Evolutionary conservation across 768 basidiomycete species (phyloP).

Genomic region (Butyriboletus loyo): DNA sequence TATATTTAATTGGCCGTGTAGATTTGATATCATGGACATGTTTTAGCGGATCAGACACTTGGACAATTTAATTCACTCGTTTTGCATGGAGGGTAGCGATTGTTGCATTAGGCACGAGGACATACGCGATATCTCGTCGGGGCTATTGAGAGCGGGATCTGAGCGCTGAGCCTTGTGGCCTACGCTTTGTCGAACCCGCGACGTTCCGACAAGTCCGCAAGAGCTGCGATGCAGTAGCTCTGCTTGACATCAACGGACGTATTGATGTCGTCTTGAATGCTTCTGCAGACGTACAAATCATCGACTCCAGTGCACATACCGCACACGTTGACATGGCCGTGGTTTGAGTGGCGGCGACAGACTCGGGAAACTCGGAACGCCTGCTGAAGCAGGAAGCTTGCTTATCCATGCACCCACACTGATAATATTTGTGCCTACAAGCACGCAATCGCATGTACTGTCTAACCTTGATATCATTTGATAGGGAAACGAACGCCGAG

Average conservation of each 20-base stretch:
- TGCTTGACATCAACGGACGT: not conserved
- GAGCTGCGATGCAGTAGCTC: not conserved
- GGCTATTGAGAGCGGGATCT: not conserved
- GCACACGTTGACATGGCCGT: not conserved
- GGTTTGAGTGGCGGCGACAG: not conserved
- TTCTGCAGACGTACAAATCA: constrained; percentile 1
- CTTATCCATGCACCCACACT: not conserved
- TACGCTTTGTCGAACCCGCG: not conserved
- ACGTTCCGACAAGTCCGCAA: constrained; percentile 12
- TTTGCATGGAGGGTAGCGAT: constrained; percentile 1
- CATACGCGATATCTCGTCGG: not conserved
- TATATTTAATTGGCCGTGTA: constrained; percentile 13
- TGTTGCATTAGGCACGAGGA: not conserved
- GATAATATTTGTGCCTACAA: not conserved
- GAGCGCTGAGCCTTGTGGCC: not conserved
- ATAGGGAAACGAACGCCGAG: not conserved
- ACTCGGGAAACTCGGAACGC: not conserved
- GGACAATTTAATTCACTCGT: constrained; percentile 16
- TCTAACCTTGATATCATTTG: not conserved
- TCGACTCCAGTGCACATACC: not conserved
- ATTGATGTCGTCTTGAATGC: not conserved
- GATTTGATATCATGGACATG: constrained; percentile 12
- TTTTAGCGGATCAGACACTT: constrained; percentile 16
- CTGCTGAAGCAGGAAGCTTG: not conserved
- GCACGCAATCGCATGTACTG: not conserved